Evolutionary conservation across 805 yeast species (phyloP).

Genomic region (Cyberlindnera misumaiensis): DNA sequence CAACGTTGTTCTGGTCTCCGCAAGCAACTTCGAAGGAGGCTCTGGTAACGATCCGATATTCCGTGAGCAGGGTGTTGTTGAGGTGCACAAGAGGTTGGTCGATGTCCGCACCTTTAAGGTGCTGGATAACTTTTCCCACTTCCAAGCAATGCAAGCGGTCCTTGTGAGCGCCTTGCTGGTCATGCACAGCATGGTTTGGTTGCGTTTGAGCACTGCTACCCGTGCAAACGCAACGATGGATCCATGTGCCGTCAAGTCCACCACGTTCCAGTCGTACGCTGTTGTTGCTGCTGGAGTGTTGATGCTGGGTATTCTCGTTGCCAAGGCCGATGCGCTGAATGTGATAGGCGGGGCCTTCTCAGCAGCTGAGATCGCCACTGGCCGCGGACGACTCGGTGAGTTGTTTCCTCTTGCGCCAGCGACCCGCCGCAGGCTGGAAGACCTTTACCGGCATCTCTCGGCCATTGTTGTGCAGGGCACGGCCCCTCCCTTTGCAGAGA

Average conservation of each 20-base stretch:
- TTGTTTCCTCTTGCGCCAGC: neutral
- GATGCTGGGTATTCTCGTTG: no score
- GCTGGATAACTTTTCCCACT: neutral
- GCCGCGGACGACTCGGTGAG: neutral
- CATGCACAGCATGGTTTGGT: neutral
- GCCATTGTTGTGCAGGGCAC: no score
- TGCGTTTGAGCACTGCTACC: neutral
- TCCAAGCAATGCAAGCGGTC: neutral
- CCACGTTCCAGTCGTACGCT: neutral
- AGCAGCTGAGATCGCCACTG: neutral
- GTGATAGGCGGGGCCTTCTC: neutral
- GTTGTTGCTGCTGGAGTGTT: no score
- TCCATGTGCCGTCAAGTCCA: neutral
- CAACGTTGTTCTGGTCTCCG: neutral
- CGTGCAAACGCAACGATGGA: neutral
- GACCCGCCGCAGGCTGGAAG: no score
- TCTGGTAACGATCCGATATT: neutral
- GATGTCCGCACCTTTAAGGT: neutral
- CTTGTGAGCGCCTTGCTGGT: neutral
- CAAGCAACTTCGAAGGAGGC: neutral
- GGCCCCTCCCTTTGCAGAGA: no score
- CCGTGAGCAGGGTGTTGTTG: neutral
- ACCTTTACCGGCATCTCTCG: no score
- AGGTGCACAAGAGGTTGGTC: neutral
- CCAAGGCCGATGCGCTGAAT: neutral